These are phyloP conservation scores for Metroxylon sagu DNA, from an alignment of 176 grass and related monocot genomes.

Conservation along the genomic window DNA sequence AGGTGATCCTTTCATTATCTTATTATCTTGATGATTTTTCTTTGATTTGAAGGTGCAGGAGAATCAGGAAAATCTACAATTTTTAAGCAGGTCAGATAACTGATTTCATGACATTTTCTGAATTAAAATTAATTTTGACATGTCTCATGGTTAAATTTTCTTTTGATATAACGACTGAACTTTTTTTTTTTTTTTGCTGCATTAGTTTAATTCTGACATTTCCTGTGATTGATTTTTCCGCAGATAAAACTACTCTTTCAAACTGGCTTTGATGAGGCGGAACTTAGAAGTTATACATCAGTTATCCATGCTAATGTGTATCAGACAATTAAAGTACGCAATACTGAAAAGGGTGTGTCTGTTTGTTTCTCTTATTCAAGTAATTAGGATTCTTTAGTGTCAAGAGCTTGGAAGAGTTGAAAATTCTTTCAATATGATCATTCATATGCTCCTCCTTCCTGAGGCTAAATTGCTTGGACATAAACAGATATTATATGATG, in stretches of 20 bases:
- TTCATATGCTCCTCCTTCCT: constrained; percentile 13
- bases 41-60: constrained; percentile 59
- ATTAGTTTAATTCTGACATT: background rate
- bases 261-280: constrained; percentile 76
- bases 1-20: background rate
- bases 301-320: constrained; percentile 97
- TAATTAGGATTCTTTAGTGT: constrained; percentile 23
- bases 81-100: constrained; percentile 71
- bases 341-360: constrained; percentile 74
- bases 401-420: constrained; percentile 7
- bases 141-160: too few species aligned
- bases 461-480: constrained; percentile 13
- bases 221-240: constrained; percentile 17
- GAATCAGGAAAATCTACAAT: constrained; percentile 98
- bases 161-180: too few species aligned
- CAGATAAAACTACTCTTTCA: constrained; percentile 99
- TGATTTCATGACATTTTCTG: constrained; percentile 13
- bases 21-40: background rate
- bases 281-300: constrained; percentile 77
- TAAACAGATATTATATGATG: constrained; percentile 80
- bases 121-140: constrained; percentile 2
- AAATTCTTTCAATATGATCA: constrained; percentile 10
- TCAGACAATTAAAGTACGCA: constrained; percentile 99
- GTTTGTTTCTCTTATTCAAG: constrained; percentile 25
- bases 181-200: too few species aligned